Base-by-base conservation (phyloP, 1,139 yeast genomes). In the Yamadazyma diospyri region DNA sequence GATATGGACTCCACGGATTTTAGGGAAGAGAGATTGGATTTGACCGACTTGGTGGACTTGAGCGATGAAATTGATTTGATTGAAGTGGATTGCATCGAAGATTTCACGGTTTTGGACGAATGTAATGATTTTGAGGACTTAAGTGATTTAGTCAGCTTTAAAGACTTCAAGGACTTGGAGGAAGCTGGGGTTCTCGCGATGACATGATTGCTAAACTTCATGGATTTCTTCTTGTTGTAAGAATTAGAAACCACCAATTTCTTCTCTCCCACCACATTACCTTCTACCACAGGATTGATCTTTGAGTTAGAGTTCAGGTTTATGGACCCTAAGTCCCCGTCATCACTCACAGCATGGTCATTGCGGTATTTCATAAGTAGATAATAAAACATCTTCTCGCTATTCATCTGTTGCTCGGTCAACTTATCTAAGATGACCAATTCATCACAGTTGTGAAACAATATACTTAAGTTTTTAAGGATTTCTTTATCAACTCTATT, bases 321-420 rank as follows among this genome's bases (percentile, higher is more conserved):
- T 6, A 23, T 17, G 2, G 22, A 41, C 23, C 51, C 57, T 30
- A 56, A 57, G 22, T 54, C 50, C 33, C 41, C 46, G 24, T 45
- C 45, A 29, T 45, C 49, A 30, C 47, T 43, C 19, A 56, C 48
- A 16, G 26, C 18, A 53, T 86, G 95, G 40, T 83, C 94, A 47
- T 82, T 84, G 45, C 97, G 75, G 57, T 92, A 92, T 49, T 86
- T 81, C 67, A 82, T 67, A 40, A 92, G 65, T 37, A 94, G 63
- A 41, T 87, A 82, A 59, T 92, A 94, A 48, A 92, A 92, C 36
- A 92, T 78, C 64, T 92, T 94, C 51, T 94, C 98, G 1, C 94
- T 77, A 15, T 38, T 43, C 44, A 82, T 83, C 18, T 67, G 75
- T 0, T 76, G 67, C 2, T 80, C 67, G 31, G 82, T 47, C 27